phyloP scores from a whole-genome alignment of 805 yeast species.

The Kuraishia borneana region DNA sequence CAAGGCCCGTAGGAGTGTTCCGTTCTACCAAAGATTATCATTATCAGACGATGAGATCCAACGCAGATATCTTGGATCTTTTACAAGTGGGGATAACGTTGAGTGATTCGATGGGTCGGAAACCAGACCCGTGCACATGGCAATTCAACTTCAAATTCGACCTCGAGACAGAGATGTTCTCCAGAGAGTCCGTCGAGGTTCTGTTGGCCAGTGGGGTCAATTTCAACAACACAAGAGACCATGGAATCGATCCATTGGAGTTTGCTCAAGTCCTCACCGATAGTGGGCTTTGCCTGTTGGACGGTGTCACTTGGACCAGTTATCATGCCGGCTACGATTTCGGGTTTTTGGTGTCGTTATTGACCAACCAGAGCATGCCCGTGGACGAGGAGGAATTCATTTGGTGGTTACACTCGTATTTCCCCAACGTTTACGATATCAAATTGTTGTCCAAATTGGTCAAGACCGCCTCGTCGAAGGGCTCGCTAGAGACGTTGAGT shows the following conservation, averaged over 20 bases:
- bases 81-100: conserved; percentile 80
- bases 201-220: conserved; percentile 76
- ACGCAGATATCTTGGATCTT: conserved; percentile 76
- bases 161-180: conserved; percentile 69
- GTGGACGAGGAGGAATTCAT: conserved; percentile 68
- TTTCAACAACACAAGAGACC: conserved; percentile 58
- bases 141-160: conserved; percentile 89
- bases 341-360: conserved; percentile 73
- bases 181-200: conserved; percentile 74
- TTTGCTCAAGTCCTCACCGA: conserved; percentile 81
- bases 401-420: conserved; percentile 56
- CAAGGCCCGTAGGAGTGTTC: conserved; percentile 92
- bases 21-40: conserved; percentile 86
- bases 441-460: conserved; percentile 33
- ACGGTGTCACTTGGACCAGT: conserved; percentile 73
- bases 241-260: conserved; percentile 68
- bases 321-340: conserved; percentile 92
- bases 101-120: conserved; percentile 56
- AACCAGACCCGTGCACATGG: conserved; percentile 79
- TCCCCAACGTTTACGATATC: conserved; percentile 79
- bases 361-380: conserved; percentile 72
- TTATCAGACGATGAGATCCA: conserved; percentile 87
- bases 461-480: conserved; percentile 18
- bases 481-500: conserved; percentile 50
- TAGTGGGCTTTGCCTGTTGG: conserved; percentile 73